Percentiles rank a stretch among this genome's conserved stretches.
These are phyloP conservation scores for Camelina sativa DNA, from an alignment of 345 rosid genomes.

Conservation along the genomic window DNA sequence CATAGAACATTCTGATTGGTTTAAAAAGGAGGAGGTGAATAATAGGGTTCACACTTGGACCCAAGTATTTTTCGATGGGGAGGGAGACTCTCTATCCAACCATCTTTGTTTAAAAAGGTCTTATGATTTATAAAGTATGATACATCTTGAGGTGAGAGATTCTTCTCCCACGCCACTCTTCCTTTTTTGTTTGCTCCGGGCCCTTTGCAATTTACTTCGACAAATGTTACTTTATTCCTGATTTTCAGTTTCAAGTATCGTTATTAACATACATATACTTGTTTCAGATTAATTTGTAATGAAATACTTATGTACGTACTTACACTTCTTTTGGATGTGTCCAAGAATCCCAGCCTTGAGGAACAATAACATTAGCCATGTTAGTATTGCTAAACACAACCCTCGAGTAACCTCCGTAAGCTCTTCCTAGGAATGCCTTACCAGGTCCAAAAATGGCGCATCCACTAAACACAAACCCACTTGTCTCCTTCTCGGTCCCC, in stretches of 20 bases:
- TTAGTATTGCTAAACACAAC: slow-evolving; percentile 38
- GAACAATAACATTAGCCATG: slow-evolving; percentile 28
- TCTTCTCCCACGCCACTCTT: slow-evolving; percentile 29
- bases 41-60: neutral
- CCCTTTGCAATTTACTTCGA: slow-evolving; percentile 13
- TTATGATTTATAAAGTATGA: slow-evolving; percentile 8
- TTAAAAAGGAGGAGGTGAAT: too few species aligned
- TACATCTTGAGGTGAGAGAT: neutral
- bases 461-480: slow-evolving; percentile 43
- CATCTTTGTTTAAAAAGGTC: slow-evolving; percentile 4
- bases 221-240: slow-evolving; percentile 4
- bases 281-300: neutral
- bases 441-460: slow-evolving; percentile 39
- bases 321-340: slow-evolving; percentile 34
- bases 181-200: neutral
- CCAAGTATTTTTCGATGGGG: neutral
- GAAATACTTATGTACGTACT: neutral
- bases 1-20: too few species aligned
- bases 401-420: slow-evolving; percentile 40
- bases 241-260: neutral
- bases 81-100: slow-evolving; percentile 24
- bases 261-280: neutral
- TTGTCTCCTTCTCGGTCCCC: neutral
- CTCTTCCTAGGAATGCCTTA: slow-evolving; percentile 47
- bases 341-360: slow-evolving; percentile 53